A percentile compares a stretch with the other conserved stretches of the same genome.
These are phyloP conservation scores for Candida odintsovae DNA, from an alignment of 805 yeast genomes.

Conservation along the genomic window DNA sequence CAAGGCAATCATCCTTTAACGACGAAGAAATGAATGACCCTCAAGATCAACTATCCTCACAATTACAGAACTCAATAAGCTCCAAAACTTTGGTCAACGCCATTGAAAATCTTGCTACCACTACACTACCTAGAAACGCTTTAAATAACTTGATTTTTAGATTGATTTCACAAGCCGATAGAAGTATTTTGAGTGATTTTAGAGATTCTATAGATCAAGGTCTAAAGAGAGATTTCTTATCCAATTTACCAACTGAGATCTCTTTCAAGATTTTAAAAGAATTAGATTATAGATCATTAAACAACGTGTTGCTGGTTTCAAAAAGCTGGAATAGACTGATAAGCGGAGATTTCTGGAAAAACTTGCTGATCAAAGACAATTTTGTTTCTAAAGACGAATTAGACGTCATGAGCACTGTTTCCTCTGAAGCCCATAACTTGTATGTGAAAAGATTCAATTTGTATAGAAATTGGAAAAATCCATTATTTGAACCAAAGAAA, in stretches of 20 bases:
- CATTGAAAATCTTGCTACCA: conserved; percentile 11
- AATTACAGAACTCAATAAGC: background rate
- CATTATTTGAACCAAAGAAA: conserved; percentile 59
- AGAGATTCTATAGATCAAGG: conserved; percentile 44
- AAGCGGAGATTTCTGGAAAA: conserved; percentile 64
- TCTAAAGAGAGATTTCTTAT: conserved; percentile 68
- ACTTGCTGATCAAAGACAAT: conserved; percentile 55
- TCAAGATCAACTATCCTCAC: conserved; percentile 1
- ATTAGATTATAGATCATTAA: conserved; percentile 58
- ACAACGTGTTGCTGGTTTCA: conserved; percentile 59
- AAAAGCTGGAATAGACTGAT: conserved; percentile 64
- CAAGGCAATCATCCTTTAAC: conserved; percentile 31
- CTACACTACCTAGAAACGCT: conserved; percentile 35
- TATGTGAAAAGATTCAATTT: conserved; percentile 21
- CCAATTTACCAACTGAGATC: conserved; percentile 71
- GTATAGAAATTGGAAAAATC: conserved; percentile 72
- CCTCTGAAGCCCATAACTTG: conserved; percentile 5
- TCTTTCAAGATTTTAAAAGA: conserved; percentile 56
- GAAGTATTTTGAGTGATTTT: conserved; percentile 58
- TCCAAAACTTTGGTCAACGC: conserved; percentile 6
- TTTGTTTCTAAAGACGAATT: conserved; percentile 46
- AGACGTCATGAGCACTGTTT: background rate
- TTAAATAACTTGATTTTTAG: conserved; percentile 46
- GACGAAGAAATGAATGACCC: conserved; percentile 12
- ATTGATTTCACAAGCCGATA: conserved; percentile 51